Base-by-base conservation (phyloP, 805 yeast genomes). In the Candida berthetii region DNA sequence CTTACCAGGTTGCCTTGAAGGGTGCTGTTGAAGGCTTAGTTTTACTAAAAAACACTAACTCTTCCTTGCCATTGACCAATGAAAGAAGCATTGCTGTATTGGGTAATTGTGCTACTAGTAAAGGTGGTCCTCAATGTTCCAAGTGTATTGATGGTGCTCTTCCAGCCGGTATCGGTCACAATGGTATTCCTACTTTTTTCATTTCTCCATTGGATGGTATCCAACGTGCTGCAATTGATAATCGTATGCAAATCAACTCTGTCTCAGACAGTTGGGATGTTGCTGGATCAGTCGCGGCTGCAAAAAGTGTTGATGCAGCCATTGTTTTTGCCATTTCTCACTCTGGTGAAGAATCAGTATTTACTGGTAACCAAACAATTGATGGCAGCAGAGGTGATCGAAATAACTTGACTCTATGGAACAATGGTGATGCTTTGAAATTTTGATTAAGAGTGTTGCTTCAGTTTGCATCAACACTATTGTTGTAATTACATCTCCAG, bases 11-110 rank as follows among this genome's bases (percentile, higher is more conserved):
- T 5, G 76, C 83, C 0, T 57, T 72, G 35, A 68, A 69, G 32
- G 73, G 75, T 18, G 82, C 84, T 3, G 63, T 71, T 37, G 85
- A 80, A 54, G 79, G 80, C 2, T 62, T 78, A 36, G 74, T 76
- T 4, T 57, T 79, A 38, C 64, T 79, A 46, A 79, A 78, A 50
- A 80, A 80, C 53, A 63, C 55, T 10, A 73, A 71, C 10, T 71
- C 65, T 32, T 62, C 68, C 42, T 63, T 79, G 45, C 86, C 85
- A n/a, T 22, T 22, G 8, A 22, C 24, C 24, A 22, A 22, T 6
- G 24, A 22, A 22, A 22, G 24, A 22, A 22, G 24, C 8, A 22
- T 22, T 22, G 24, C 24, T 22, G 24, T 22, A 6, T 22, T 22
- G 24, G 24, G 24, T 8, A 22, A 22, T 22, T 22, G 24, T 8